These are phyloP conservation scores for Saraca asoca DNA, from an alignment of 331 rosid genomes.

Conservation along the genomic window DNA sequence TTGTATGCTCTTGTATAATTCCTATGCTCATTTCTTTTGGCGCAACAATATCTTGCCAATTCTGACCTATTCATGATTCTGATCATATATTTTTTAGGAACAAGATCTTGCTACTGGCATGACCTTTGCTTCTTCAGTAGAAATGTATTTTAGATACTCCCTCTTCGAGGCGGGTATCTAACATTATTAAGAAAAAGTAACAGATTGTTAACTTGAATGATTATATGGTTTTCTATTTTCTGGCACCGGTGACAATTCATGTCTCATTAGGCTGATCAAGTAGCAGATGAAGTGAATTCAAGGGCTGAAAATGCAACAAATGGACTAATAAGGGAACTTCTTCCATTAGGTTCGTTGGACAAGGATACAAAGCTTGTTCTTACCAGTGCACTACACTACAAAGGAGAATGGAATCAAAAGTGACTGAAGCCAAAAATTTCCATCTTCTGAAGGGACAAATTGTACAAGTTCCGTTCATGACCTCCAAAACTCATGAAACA, in stretches of 20 bases:
- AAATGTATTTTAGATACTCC: too few relatives aligned
- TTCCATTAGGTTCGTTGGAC: neutral
- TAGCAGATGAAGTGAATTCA: constrained; percentile 18
- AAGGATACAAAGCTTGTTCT: neutral
- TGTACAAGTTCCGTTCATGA: constrained; percentile 33
- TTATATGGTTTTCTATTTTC: too few relatives aligned
- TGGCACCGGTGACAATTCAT: neutral
- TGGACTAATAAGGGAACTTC: constrained; percentile 18
- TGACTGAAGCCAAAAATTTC: constrained; percentile 1
- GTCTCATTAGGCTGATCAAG: constrained; percentile 22
- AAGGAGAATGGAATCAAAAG: constrained; percentile 25
- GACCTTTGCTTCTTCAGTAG: too few relatives aligned
- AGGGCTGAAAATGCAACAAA: constrained; percentile 31
- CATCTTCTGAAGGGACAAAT: constrained; percentile 30
- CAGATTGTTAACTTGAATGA: too few relatives aligned
- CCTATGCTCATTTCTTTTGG: too few relatives aligned
- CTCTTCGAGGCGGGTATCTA: too few relatives aligned
- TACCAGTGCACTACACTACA: constrained; percentile 29
- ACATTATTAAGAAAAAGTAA: too few relatives aligned
- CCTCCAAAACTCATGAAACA: neutral
- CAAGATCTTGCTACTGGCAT: too few relatives aligned
- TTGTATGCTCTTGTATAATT: too few relatives aligned
- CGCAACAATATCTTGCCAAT: too few relatives aligned
- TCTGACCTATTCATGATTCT: too few relatives aligned
- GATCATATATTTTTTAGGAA: too few relatives aligned